Evolutionary conservation across 441 rosid genomes (phyloP).

Genomic region (Brassica balearica): DNA sequence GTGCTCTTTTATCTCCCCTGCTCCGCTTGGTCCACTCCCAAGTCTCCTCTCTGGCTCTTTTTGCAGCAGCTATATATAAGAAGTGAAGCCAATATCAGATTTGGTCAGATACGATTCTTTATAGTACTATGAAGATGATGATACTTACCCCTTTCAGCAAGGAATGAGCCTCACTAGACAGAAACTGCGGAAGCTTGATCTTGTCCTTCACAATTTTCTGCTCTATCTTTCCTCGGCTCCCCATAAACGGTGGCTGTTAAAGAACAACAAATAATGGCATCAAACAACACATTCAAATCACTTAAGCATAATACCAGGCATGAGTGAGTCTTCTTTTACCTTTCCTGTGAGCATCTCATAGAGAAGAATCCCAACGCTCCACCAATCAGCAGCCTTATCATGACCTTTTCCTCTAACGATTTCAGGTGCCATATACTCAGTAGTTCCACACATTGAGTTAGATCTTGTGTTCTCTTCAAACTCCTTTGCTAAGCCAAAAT

Average conservation of each 20-base stretch:
- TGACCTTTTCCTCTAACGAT: constrained; percentile 87
- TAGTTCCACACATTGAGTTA: constrained; percentile 91
- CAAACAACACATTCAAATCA: constrained; percentile 20
- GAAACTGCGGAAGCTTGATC: constrained; percentile 63
- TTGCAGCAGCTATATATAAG: constrained; percentile 42
- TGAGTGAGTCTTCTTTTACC: not conserved
- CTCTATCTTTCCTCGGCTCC: constrained; percentile 61
- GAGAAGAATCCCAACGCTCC: constrained; percentile 91
- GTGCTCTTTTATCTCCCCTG: constrained; percentile 56
- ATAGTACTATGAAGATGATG: not conserved
- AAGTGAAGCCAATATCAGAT: not conserved
- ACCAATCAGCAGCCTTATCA: constrained; percentile 97
- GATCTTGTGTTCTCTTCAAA: constrained; percentile 86
- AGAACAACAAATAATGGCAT: not conserved
- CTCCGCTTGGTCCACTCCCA: constrained; percentile 60
- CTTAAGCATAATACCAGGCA: not conserved
- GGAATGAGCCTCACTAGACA: constrained; percentile 67
- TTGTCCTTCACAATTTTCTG: constrained; percentile 68
- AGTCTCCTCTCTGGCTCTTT: constrained; percentile 48
- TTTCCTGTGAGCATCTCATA: constrained; percentile 96
- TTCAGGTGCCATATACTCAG: constrained; percentile 97
- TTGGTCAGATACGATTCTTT: not conserved
- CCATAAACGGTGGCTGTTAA: constrained; percentile 77
- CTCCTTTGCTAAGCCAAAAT: constrained; percentile 92
- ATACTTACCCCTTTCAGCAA: constrained; percentile 65